Evolutionary conservation across 805 yeast species (phyloP).

Genomic region (Cyberlindnera maclurae): DNA sequence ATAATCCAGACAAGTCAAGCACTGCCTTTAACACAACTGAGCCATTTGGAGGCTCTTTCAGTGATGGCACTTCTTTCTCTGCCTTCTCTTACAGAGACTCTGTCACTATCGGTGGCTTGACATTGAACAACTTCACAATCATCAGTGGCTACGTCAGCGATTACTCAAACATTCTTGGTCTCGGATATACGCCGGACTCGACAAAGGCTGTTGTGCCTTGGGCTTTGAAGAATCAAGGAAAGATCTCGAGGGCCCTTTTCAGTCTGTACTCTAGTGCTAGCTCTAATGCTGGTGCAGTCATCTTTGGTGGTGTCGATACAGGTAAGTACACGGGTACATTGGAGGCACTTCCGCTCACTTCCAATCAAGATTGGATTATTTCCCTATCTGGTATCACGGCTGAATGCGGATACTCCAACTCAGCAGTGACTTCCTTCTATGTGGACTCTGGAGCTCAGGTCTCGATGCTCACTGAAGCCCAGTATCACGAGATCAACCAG

Average conservation of each 20-base stretch:
- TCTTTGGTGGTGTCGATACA: constrained; percentile 20
- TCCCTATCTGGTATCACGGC: constrained; percentile 11
- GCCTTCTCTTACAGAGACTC: constrained; percentile 8
- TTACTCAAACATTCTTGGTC: constrained; percentile 9
- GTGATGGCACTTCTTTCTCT: constrained; percentile 7
- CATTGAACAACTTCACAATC: constrained; percentile 1
- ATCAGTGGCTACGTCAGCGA: constrained; percentile 4
- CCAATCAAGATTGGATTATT: neutral
- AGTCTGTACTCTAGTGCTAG: constrained; percentile 3
- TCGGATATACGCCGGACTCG: constrained; percentile 3
- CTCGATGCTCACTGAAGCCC: constrained; percentile 3
- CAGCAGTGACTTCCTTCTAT: neutral
- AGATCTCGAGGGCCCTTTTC: constrained; percentile 10
- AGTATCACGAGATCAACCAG: constrained; percentile 13
- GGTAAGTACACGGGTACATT: constrained; percentile 11
- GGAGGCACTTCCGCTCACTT: constrained; percentile 7
- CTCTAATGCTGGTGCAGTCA: constrained; percentile 8
- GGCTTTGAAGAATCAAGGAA: constrained; percentile 1
- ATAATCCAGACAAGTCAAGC: constrained; percentile 4
- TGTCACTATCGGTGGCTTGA: constrained; percentile 7
- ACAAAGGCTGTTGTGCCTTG: constrained; percentile 2
- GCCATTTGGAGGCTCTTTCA: constrained; percentile 1
- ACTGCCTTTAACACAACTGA: constrained; percentile 1
- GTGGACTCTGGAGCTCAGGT: constrained; percentile 18
- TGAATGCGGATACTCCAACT: constrained; percentile 8